A percentile compares a stretch with the other conserved stretches of the same genome.
phyloP scores from a whole-genome alignment of 805 yeast species.

The Spathaspora passalidarum region DNA sequence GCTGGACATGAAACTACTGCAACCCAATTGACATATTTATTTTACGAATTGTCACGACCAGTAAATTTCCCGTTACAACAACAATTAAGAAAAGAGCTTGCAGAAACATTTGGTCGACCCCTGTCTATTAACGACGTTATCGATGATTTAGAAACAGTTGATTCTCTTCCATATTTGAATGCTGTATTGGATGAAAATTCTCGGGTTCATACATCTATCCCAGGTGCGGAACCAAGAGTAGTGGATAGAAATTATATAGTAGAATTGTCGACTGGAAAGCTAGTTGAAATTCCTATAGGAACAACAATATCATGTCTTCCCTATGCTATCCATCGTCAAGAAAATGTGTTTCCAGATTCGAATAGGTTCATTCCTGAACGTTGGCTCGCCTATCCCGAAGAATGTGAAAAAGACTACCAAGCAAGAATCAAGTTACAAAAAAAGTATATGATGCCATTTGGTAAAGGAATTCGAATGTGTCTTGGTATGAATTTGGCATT shows the following conservation, averaged over 20 bases:
- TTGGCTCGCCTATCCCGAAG: constrained; percentile 46
- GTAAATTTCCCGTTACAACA: constrained; percentile 44
- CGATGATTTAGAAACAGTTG: constrained; percentile 41
- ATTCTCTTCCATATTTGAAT: constrained; percentile 53
- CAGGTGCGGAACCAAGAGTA: constrained; percentile 67
- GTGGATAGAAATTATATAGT: constrained; percentile 30
- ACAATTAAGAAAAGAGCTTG: constrained; percentile 46
- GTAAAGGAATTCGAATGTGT: constrained; percentile 73
- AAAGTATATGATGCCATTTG: constrained; percentile 62
- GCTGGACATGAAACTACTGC: constrained; percentile 82
- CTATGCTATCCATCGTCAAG: constrained; percentile 57
- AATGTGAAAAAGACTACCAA: constrained; percentile 22
- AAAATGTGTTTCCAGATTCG: constrained; percentile 49
- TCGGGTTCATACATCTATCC: constrained; percentile 67
- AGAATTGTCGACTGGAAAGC: constrained; percentile 20
- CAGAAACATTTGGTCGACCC: constrained; percentile 29
- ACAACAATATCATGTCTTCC: constrained; percentile 65
- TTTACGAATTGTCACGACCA: constrained; percentile 58
- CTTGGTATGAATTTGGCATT: constrained; percentile 67
- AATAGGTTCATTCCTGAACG: constrained; percentile 56
- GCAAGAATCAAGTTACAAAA: constrained; percentile 44
- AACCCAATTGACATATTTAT: constrained; percentile 55
- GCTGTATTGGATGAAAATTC: constrained; percentile 62
- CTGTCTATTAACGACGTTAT: constrained; percentile 16
- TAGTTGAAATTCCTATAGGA: constrained; percentile 43